Evolutionary conservation across 495 filamentous ascomycete species (phyloP).

Genomic region (Amniculicola lignicola): DNA sequence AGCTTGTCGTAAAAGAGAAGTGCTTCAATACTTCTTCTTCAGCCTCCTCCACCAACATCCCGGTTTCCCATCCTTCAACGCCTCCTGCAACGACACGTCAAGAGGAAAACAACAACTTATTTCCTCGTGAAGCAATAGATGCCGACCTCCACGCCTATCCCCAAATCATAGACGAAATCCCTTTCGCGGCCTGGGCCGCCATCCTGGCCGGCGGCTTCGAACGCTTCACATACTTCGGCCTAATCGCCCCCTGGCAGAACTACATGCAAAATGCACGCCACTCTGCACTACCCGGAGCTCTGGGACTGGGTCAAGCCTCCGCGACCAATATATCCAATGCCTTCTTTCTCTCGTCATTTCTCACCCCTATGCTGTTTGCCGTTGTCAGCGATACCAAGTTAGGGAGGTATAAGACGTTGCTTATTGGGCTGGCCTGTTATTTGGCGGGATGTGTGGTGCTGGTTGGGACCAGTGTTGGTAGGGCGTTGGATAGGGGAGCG

Average conservation of each 20-base stretch:
- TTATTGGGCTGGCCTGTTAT: conserved; percentile 4
- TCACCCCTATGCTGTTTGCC: conserved; percentile 42
- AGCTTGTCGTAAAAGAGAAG: no score
- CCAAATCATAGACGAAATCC: neutral
- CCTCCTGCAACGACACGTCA: no score
- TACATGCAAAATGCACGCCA: conserved; percentile 5
- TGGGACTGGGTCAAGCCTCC: conserved; percentile 2
- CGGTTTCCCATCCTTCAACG: neutral
- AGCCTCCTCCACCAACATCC: no score
- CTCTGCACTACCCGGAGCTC: neutral
- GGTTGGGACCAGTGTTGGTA: neutral
- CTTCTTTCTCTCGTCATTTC: conserved; percentile 36
- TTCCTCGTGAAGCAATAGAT: neutral
- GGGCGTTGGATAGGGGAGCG: neutral
- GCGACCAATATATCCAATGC: conserved; percentile 9
- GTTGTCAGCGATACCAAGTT: conserved; percentile 45
- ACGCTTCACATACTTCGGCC: conserved; percentile 14
- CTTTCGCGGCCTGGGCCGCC: conserved; percentile 3
- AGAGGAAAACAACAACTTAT: neutral
- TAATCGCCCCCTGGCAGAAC: conserved; percentile 14
- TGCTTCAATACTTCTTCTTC: no score
- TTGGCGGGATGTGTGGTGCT: conserved; percentile 9
- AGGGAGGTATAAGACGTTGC: conserved; percentile 44
- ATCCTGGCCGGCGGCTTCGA: conserved; percentile 8
- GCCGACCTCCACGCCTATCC: neutral